Base-by-base conservation (phyloP, 2,329 filamentous ascomycete genomes). In the Drechslerella dactyloides region DNA sequence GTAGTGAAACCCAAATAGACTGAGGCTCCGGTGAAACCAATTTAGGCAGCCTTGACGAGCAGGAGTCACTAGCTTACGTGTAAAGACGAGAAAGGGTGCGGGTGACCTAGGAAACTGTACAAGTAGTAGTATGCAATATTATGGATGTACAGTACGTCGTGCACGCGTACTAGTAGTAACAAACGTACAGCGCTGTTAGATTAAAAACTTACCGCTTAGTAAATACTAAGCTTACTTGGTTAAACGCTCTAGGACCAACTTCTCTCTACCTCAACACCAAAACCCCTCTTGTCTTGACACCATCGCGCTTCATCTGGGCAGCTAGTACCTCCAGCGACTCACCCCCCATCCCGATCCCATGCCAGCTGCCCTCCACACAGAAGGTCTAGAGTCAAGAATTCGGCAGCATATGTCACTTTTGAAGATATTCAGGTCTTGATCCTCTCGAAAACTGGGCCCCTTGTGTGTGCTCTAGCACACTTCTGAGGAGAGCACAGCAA, bases 201-300 rank as follows among this genome's bases (percentile, higher is more conserved):
- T 5, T 46, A 15, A n/a, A 15, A 15, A 46, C 19, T 15, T 46
- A 33, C 4, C 8, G 8, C 4, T 3, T 8, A 33, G 4, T 33
- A 33, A n/a, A 4, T 33, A 33, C 3, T 33, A 33, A 33, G 27
- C 27, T 33, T 51, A 24, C 40, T 64, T 35, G 33, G 33, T 40
- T 8, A 33, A 33, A 33, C 27, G 27, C 8, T 33, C 8, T 3
- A 8, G 27, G 4, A 8, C 27, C 27, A 33, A 33, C 27, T 3
- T 4, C 27, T 61, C 56, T 56, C 55, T 48, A 33, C 40, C 48
- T 17, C 64, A 69, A 61, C 64, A 69, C 48, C 64, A 62, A 33
- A 69, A 61, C 64, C 64, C 64, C 64, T 69, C 64, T 60, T 50
- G 24, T 53, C 53, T 30, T 50, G 42, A 27, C 27, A 42, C 50